These are phyloP conservation scores for Phialophora expanda DNA, from an alignment of 2,329 filamentous ascomycete genomes.

Conservation along the genomic window DNA sequence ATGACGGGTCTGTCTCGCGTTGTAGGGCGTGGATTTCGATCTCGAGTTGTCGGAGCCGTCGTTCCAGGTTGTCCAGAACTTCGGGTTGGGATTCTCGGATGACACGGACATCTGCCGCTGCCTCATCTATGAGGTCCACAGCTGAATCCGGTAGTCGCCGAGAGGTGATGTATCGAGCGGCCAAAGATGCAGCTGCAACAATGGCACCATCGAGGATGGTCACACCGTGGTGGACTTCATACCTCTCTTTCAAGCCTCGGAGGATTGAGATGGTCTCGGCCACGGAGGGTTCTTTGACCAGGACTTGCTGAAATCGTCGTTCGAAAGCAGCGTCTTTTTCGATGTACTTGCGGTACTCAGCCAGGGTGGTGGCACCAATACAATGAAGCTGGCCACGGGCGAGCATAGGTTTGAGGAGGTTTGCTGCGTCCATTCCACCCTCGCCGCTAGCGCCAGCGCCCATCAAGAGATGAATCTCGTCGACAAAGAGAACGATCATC, in stretches of 20 bases:
- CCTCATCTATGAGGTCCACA: conserved; percentile 95
- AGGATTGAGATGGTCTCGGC: conserved; percentile 94
- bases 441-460: conserved; percentile 92
- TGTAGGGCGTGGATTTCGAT: conserved; percentile 97
- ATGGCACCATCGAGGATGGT: conserved; percentile 94
- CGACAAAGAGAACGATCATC: conserved; percentile 96
- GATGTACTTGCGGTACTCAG: conserved; percentile 97
- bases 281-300: conserved; percentile 92
- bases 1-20: conserved; percentile 93
- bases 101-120: conserved; percentile 93
- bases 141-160: conserved; percentile 93
- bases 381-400: conserved; percentile 96
- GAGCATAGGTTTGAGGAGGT: conserved; percentile 96
- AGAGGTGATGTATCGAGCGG: conserved; percentile 89
- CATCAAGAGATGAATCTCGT: conserved; percentile 99
- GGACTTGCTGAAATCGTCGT: conserved; percentile 95
- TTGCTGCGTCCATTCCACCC: conserved; percentile 98
- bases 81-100: conserved; percentile 96
- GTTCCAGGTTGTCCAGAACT: conserved; percentile 90
- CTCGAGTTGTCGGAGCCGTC: conserved; percentile 84
- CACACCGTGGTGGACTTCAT: conserved; percentile 97
- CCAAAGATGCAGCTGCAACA: conserved; percentile 86
- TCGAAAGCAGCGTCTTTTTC: conserved; percentile 99
- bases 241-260: conserved; percentile 96
- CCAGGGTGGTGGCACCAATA: conserved; percentile 93